Evolutionary conservation across 306 rosid species (phyloP).

Genomic region (Ziziphus jujuba): DNA sequence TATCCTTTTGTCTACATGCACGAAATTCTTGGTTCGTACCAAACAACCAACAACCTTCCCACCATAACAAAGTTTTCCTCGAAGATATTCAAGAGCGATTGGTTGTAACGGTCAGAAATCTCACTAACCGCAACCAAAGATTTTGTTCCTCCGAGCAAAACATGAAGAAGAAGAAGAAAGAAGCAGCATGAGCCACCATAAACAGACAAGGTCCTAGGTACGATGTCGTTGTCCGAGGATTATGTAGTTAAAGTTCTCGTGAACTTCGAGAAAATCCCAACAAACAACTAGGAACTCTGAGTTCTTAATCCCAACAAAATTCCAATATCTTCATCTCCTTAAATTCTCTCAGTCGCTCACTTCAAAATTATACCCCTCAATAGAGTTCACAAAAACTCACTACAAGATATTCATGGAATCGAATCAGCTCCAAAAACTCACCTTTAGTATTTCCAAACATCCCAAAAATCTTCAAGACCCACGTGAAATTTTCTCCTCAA

Average conservation of each 20-base stretch:
- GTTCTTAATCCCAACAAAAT: slow-evolving; percentile 2
- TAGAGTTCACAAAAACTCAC: not conserved
- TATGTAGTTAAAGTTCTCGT: slow-evolving; percentile 41
- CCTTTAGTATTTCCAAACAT: slow-evolving; percentile 23
- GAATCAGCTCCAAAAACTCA: slow-evolving; percentile 1
- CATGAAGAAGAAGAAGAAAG: slow-evolving; percentile 6
- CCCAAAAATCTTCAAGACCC: slow-evolving; percentile 22
- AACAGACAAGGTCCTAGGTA: slow-evolving; percentile 16
- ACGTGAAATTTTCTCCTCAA: slow-evolving; percentile 6
- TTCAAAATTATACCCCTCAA: slow-evolving; percentile 13
- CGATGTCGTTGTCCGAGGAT: slow-evolving; percentile 15
- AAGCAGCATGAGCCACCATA: slow-evolving; percentile 32
- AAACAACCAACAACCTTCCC: slow-evolving; percentile 46
- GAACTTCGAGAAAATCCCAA: slow-evolving; percentile 48
- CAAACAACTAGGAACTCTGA: slow-evolving; percentile 9
- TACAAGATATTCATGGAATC: not conserved
- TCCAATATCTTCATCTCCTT: slow-evolving; percentile 12
- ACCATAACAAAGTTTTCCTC: slow-evolving; percentile 30
- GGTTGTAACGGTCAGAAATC: slow-evolving; percentile 49
- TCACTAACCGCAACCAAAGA: slow-evolving; percentile 24
- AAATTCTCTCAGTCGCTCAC: slow-evolving; percentile 9
- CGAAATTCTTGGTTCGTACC: slow-evolving; percentile 33
- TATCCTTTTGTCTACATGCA: slow-evolving; percentile 14
- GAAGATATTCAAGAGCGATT: slow-evolving; percentile 19
- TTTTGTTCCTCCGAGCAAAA: slow-evolving; percentile 19